Evolutionary conservation across 1,284 basidiomycete species (phyloP), one percentile per base, ranked within the genome.

Genomic region (Melampsora americana): DNA sequence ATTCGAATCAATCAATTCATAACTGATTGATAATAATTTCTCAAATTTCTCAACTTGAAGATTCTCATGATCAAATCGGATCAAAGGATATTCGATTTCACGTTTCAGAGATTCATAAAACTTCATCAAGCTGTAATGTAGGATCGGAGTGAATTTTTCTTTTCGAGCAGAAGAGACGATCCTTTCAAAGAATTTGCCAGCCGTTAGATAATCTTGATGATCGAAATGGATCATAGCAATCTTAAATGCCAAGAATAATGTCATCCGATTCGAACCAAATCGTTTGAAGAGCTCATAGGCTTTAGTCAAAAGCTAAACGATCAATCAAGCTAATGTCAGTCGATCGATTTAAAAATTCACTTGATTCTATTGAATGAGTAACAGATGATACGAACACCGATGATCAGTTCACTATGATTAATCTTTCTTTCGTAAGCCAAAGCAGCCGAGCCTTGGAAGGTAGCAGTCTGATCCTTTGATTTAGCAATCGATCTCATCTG

Each of bases 271-370:
- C 4, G 65, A 67, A 20, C 65, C 65, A 80, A 90, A 86, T 79
- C 88, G 89, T 83, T 93, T 95, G 85, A 95, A 92, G 12, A 92
- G 82, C 79, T 94, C 90, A 81, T 95, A 95, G 0, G 94, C 87
- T 81, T 93, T 92, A 0, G 92, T 94, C 80, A 92, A 93, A 0
- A 96, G 86, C 91, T 93, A 76, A n/a, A 53, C 23, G 30, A 48
- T 64, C 9, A 66, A 53, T 16, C 48, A 56, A 67, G 35, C n/a
- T 35, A 3, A 23, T 1, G 16, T 11, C 16, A 23, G 1, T 16
- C 6, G 32, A 30, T 20, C 35, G 70, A 67, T 50, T 14, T 32
- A 42, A 66, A 28, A 1, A 60, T 39, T 28, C 39, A n/a, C 0
- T 16, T 23, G 28, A n/a, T n/a, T 4, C n/a, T 4, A 16, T 39